Conservation (phyloP, 2,329 filamentous ascomycete species). For the Penicillium griseofulvum region DNA sequence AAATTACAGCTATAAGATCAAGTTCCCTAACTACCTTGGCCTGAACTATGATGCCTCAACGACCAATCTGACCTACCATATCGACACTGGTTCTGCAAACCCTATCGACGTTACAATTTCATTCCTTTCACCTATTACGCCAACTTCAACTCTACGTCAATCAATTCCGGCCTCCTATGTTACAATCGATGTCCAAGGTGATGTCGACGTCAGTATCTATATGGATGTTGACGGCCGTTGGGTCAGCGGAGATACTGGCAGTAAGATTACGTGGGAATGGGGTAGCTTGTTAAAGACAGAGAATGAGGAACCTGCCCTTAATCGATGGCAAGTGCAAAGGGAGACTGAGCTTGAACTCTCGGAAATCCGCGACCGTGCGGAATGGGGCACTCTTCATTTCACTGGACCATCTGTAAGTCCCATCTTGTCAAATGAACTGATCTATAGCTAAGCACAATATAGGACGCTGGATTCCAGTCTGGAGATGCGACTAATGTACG, state of each 20-base stretch:
- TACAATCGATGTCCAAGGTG: conserved; percentile 66
- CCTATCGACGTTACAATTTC: conserved; percentile 59
- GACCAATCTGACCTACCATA: conserved; percentile 65
- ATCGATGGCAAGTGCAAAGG: conserved; percentile 45
- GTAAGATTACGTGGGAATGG: conserved; percentile 68
- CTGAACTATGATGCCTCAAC: conserved; percentile 67
- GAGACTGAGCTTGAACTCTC: conserved; percentile 66
- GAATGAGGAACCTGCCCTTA: conserved; percentile 40
- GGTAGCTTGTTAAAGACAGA: conserved; percentile 45
- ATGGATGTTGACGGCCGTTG: conserved; percentile 73
- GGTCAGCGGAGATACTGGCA: conserved; percentile 73
- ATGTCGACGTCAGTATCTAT: conserved; percentile 61
- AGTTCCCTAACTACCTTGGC: conserved; percentile 59
- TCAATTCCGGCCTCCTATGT: conserved; percentile 80
- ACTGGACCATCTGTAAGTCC: conserved; percentile 59
- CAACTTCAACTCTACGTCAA: conserved; percentile 75
- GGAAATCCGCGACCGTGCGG: conserved; percentile 69
- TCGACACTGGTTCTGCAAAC: conserved; percentile 47
- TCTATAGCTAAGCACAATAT: conserved; percentile 11
- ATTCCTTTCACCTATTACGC: conserved; percentile 74
- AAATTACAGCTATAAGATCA: conserved; percentile 53
- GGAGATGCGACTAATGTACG: conserved; percentile 66
- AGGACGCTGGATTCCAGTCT: conserved; percentile 65
- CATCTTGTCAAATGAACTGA: neutral
- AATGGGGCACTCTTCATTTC: conserved; percentile 82